Evolutionary conservation across 2,329 filamentous ascomycete genomes (phyloP).

Genomic region (Neonectria hederae): DNA sequence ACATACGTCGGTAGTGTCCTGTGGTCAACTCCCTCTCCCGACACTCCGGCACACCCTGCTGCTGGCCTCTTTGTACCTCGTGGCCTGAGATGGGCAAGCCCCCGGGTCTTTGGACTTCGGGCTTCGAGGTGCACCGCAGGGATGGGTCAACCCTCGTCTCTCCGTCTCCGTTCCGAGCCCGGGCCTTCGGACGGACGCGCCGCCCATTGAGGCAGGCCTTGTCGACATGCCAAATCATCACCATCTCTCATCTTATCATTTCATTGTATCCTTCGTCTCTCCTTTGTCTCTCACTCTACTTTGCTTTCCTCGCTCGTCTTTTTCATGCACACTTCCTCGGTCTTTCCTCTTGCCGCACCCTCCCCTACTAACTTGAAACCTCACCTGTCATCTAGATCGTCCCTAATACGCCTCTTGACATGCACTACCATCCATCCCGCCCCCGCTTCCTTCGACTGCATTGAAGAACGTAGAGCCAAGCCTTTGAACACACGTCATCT

Average conservation of each 20-base stretch:
- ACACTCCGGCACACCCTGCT: conserved; percentile 37
- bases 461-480: not conserved
- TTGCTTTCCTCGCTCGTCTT: not conserved
- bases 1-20: not conserved
- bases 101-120: not conserved
- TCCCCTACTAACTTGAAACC: conserved; percentile 14
- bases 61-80: conserved; percentile 25
- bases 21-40: conserved; percentile 25
- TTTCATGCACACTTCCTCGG: conserved; percentile 12
- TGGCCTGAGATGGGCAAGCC: conserved; percentile 23
- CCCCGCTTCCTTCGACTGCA: conserved; percentile 9
- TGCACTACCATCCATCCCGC: not conserved
- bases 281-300: not conserved
- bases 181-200: conserved; percentile 2
- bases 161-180: conserved; percentile 13
- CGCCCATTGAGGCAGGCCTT: conserved; percentile 13
- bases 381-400: conserved; percentile 5
- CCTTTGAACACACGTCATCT: conserved; percentile 3
- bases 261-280: not conserved
- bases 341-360: not conserved
- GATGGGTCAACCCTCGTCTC: conserved; percentile 5
- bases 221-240: conserved; percentile 2
- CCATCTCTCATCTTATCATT: conserved; percentile 7
- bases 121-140: conserved; percentile 15
- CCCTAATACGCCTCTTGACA: conserved; percentile 13